Evolutionary conservation across 345 rosid genomes (phyloP), one percentile per base, ranked within the genome.

Genomic region (Eucalyptus cloeziana): DNA sequence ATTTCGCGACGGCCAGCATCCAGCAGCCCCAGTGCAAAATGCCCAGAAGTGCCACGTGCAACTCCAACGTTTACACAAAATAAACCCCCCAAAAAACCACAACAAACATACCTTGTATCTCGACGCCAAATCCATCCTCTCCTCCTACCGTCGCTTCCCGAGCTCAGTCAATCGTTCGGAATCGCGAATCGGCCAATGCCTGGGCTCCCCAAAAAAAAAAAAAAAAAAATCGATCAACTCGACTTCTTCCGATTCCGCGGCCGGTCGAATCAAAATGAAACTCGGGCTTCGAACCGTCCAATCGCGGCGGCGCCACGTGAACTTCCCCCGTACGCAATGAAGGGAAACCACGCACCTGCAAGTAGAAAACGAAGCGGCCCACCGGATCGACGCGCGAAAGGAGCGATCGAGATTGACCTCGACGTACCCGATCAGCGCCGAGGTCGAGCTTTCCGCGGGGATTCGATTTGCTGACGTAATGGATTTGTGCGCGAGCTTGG

Each of bases 71-170:
- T 51, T 3, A 27, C 31, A 21, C 56, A 44, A 3, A 30, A 58
- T 81, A 87, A 49, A 3, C 19, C 71, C 49, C 52, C 4, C 7
- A 13, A 51, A 51, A 52, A 44, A 50, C 67, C 85, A 49, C 31
- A 25, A 49, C 17, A 80, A 71, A 69, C 71, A 17, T 56, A 97
- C 99, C 99, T 96, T 97, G 89, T 96, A 97, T 86, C 99, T 96
- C 69, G 97, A 97, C 21, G 95, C 97, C 94, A 97, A 95, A 93
- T 96, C 98, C 99, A 97, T 96, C 58, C 37, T 89, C 85, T 76
- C 92, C 60, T 37, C 87, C 67, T 13, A 45, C 89, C 86, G 89
- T 43, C 71, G 3, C 45, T 37, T 86, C 45, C 50, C 40, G 49
- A 10, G 85, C 86, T 56, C 47, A 37, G 44, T 43, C 45, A 86